phyloP scores from a whole-genome alignment of 345 rosid genomes.

The Moricandia moricandioides region DNA sequence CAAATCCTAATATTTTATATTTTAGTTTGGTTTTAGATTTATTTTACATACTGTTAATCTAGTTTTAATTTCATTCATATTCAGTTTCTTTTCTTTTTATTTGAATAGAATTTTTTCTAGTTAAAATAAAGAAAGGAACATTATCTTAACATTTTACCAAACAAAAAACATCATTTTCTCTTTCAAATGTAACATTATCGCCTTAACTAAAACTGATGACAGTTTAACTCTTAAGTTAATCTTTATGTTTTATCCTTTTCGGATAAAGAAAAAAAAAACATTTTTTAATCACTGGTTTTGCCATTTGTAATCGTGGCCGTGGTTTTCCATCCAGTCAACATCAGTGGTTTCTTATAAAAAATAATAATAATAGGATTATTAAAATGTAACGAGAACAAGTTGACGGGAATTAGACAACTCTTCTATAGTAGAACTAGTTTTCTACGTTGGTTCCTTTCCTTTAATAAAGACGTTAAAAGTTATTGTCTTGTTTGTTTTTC shows the following conservation, averaged over 20 bases:
- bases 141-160: neutral
- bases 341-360: neutral
- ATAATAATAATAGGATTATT: neutral
- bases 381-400: constrained; percentile 16
- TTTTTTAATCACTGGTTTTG: neutral
- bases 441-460: constrained; percentile 13
- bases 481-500: constrained; percentile 20
- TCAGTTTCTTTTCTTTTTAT: neutral
- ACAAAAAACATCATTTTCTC: neutral
- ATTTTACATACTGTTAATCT: neutral
- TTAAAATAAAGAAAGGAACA: neutral
- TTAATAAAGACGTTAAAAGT: constrained; percentile 24
- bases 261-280: neutral
- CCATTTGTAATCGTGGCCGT: constrained; percentile 13
- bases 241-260: neutral
- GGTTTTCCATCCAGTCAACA: constrained; percentile 20
- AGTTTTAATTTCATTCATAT: neutral
- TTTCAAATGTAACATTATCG: neutral
- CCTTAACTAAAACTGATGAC: neutral
- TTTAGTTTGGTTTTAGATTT: too few relatives aligned
- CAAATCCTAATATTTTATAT: too few relatives aligned
- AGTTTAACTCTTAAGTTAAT: neutral
- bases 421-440: neutral
- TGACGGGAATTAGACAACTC: neutral
- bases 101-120: neutral